Percentiles rank a stretch among this genome's conserved stretches.
These are phyloP conservation scores for Xerocomus minutiporus DNA, from an alignment of 1,284 basidiomycete genomes.

Conservation along the genomic window DNA sequence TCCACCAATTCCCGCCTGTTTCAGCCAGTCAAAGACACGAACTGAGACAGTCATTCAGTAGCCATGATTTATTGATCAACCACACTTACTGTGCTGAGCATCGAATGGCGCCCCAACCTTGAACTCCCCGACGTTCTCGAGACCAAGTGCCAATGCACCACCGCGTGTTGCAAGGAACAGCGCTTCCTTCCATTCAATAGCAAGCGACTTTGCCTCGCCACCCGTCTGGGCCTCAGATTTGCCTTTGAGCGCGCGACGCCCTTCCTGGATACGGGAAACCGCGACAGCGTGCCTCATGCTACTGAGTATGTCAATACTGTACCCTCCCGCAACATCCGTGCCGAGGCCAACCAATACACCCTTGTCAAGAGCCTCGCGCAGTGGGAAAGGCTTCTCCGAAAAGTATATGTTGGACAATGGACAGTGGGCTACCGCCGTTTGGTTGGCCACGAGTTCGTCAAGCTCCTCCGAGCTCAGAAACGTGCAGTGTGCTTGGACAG, in stretches of 20 bases:
- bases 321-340: constrained; percentile 82
- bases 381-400: constrained; percentile 65
- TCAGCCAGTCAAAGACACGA: constrained; percentile 48
- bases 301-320: constrained; percentile 69
- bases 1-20: constrained; percentile 59
- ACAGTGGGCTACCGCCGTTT: constrained; percentile 75
- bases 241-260: constrained; percentile 36
- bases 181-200: constrained; percentile 75
- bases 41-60: constrained; percentile 37
- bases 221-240: neutral
- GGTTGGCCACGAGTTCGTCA: constrained; percentile 44
- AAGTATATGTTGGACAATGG: constrained; percentile 85
- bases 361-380: constrained; percentile 66
- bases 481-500: constrained; percentile 83
- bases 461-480: constrained; percentile 56
- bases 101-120: constrained; percentile 72
- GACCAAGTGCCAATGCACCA: constrained; percentile 63
- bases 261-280: constrained; percentile 69
- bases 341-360: constrained; percentile 73
- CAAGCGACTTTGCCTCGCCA: constrained; percentile 28
- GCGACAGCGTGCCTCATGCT: constrained; percentile 75
- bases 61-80: neutral
- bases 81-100: constrained; percentile 68
- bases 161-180: constrained; percentile 77
- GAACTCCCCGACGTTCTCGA: constrained; percentile 52